Conservation (phyloP, 352 stramenopile species). For the Phytophthora pistaciae region DNA sequence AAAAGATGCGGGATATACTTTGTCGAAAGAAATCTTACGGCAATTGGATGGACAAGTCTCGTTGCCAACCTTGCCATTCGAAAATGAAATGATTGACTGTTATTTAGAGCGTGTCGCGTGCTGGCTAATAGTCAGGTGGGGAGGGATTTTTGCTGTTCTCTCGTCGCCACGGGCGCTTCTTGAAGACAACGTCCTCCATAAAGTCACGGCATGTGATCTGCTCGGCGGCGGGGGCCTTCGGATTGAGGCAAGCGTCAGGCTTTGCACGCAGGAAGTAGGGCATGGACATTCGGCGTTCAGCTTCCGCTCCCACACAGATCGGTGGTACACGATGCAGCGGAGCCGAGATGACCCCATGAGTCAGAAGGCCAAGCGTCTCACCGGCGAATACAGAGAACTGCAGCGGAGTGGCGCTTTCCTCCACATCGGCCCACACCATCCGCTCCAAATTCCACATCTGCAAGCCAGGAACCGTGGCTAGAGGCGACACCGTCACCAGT, state of each 20-base stretch:
- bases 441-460: constrained; percentile 91
- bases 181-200: constrained; percentile 86
- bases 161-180: constrained; percentile 79
- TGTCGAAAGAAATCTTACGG: too few relatives aligned
- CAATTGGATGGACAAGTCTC: too few relatives aligned
- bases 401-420: constrained; percentile 58
- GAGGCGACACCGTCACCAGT: constrained; percentile 81
- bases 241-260: constrained; percentile 71
- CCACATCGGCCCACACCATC: constrained; percentile 84
- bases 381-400: constrained; percentile 88
- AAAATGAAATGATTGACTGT: too few relatives aligned
- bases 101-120: background rate
- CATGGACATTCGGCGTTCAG: constrained; percentile 86
- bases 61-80: too few relatives aligned
- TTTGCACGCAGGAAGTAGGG: constrained; percentile 80
- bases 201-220: constrained; percentile 83
- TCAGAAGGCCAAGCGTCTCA: constrained; percentile 79
- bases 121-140: constrained; percentile 59
- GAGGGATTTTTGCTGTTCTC: constrained; percentile 45
- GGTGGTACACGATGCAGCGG: constrained; percentile 83
- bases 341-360: constrained; percentile 75
- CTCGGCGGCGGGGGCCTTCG: constrained; percentile 34
- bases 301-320: constrained; percentile 66
- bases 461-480: constrained; percentile 75
- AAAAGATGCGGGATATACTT: too few relatives aligned